These are phyloP conservation scores for Pascua sp. DNA, from an alignment of 1,284 basidiomycete species.

Conservation along the genomic window DNA sequence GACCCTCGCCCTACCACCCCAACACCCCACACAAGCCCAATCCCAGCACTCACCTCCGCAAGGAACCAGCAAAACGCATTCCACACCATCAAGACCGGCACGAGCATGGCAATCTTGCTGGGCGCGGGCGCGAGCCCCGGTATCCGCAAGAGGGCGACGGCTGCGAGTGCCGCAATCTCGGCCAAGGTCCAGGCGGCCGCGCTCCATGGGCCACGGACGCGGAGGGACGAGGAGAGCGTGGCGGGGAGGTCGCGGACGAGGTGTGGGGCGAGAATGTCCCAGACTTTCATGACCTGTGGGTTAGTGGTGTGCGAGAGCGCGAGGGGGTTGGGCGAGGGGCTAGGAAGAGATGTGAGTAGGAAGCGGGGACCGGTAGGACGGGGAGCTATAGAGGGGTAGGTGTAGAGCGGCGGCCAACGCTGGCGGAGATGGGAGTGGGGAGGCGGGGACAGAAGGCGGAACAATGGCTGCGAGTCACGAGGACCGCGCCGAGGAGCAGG, in stretches of 20 bases:
- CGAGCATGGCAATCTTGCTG: slow-evolving; percentile 21
- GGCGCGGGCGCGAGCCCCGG: slow-evolving; percentile 34
- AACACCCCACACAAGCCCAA: background rate
- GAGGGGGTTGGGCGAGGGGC: too few relatives aligned
- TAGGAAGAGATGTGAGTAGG: too few relatives aligned
- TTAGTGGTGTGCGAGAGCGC: background rate
- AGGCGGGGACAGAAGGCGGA: too few relatives aligned
- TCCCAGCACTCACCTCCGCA: slow-evolving; percentile 24
- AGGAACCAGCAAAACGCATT: slow-evolving; percentile 40
- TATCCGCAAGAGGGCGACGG: slow-evolving; percentile 34
- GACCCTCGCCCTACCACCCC: too few relatives aligned
- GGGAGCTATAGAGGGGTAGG: too few relatives aligned
- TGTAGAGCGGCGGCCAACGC: too few relatives aligned
- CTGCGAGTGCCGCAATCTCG: slow-evolving; percentile 25
- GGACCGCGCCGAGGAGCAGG: too few relatives aligned
- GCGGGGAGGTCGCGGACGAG: slow-evolving; percentile 30
- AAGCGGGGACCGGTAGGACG: too few relatives aligned
- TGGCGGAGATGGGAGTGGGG: too few relatives aligned
- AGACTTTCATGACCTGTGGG: slow-evolving; percentile 40
- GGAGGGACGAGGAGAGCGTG: slow-evolving; percentile 24
- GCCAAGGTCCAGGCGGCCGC: slow-evolving; percentile 30
- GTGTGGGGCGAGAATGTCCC: slow-evolving; percentile 42
- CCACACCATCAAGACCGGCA: slow-evolving; percentile 15
- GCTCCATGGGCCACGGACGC: slow-evolving; percentile 29
- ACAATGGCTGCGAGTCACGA: too few relatives aligned